Base-by-base conservation (phyloP, 768 basidiomycete species). In the Trametes cingulata region DNA sequence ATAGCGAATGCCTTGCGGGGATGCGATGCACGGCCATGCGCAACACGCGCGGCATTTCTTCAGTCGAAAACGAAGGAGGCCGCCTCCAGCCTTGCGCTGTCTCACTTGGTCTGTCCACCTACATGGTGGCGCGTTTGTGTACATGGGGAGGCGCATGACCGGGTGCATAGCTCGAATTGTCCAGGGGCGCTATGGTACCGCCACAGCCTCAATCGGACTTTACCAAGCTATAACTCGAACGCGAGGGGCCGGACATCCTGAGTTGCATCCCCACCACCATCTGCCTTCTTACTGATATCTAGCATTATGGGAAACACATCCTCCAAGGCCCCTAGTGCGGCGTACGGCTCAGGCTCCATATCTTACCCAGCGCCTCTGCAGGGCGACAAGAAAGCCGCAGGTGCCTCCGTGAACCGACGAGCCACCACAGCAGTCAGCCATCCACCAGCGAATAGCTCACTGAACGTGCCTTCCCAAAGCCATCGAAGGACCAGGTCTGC, bases 401-500 rank as follows among this genome's bases (percentile, higher is more conserved):
- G 56, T 15, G 56, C 56, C 37, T 49, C 39, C 19, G 42, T 64
- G 14, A 43, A 47, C 53, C 41, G 63, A 3, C 59, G 59, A 17
- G 56, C 60, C 29, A 57, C 63, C 29, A 49, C 62, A 13, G 53
- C 42, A 0, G 57, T 41, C 22, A 41, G 25, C 13, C 46, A 40
- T 17, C 14, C n/a, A 2, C 24, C 39, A 8, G 17, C 46, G n/a
- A 27, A 49, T 33, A 54, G 20, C 24, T 48, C 33, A 15, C 43
- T 64, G 6, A 39, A 43, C 1, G 49, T 52, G 17, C 46, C 64
- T 6, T 40, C 60, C 9, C 46, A 54, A 6, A 50, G 25, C 10
- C 65, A 63, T 25, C 50, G 62, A 2, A 46, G 65, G 36, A 58
- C 42, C 50, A 52, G 60, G 37, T 66, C 62, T 24, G 58, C 65